Conservation (phyloP, 768 basidiomycete genomes). For the Dentipellis fragilis region DNA sequence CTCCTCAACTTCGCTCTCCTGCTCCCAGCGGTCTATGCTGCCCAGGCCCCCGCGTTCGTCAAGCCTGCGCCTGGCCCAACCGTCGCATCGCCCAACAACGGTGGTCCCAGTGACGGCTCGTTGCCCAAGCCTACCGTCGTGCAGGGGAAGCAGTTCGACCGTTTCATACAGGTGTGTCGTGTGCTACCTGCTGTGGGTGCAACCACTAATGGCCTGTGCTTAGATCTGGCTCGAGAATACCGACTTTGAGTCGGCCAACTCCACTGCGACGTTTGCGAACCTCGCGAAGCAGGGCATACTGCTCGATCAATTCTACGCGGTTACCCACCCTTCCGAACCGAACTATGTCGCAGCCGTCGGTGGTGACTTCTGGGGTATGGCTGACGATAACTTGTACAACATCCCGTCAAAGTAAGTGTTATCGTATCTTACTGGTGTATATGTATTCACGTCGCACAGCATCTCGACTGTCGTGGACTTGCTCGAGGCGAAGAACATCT, state of each 20-base stretch:
- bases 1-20: background rate
- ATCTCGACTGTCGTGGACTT: conserved; percentile 51
- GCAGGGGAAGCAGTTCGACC: conserved; percentile 33
- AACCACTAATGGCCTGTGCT: background rate
- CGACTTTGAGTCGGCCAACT: conserved; percentile 29
- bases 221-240: conserved; percentile 60
- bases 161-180: conserved; percentile 28
- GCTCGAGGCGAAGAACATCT: conserved; percentile 43
- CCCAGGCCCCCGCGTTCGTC: conserved; percentile 19
- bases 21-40: conserved; percentile 3
- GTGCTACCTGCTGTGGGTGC: background rate
- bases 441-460: background rate
- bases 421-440: background rate
- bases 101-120: conserved; percentile 32
- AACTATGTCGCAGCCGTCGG: conserved; percentile 43
- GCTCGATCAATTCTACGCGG: conserved; percentile 31
- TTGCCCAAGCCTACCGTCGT: conserved; percentile 29
- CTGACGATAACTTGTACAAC: conserved; percentile 28
- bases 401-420: conserved; percentile 16
- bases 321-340: conserved; percentile 54
- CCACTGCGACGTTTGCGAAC: conserved; percentile 19
- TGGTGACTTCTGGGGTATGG: conserved; percentile 45
- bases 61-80: conserved; percentile 20
- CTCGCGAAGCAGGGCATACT: conserved; percentile 42
- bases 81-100: conserved; percentile 26